These are phyloP conservation scores for Arctium lappa DNA, from an alignment of 129 eudicot species.

Conservation along the genomic window DNA sequence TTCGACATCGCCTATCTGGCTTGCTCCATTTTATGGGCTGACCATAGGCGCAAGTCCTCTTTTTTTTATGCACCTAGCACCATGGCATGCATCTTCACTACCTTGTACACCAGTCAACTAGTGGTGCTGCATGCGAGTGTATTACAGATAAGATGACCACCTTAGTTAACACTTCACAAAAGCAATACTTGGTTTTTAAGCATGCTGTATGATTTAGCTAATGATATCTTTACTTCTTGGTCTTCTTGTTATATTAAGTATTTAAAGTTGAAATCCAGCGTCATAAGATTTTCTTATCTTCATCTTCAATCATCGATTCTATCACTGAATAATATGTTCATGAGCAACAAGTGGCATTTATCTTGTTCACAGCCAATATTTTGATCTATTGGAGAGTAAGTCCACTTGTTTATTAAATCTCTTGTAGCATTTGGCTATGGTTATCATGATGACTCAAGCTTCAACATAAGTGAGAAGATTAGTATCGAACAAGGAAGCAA, in stretches of 20 bases:
- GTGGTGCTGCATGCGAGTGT: no score
- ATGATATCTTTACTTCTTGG: neutral
- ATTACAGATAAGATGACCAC: no score
- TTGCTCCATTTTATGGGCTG: neutral
- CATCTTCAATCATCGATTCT: neutral
- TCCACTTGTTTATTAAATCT: neutral
- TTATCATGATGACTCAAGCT: constrained; percentile 72
- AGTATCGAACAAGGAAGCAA: constrained; percentile 56
- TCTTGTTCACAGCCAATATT: neutral
- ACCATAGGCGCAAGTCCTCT: no score
- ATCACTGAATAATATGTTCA: neutral
- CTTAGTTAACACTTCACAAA: no score
- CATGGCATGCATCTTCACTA: no score
- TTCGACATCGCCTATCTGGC: neutral
- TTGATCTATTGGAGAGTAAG: neutral
- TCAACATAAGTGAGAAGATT: constrained; percentile 49
- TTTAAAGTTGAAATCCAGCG: neutral
- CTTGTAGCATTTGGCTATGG: constrained; percentile 72
- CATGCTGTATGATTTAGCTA: neutral
- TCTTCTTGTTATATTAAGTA: neutral
- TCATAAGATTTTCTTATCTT: neutral
- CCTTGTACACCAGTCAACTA: no score
- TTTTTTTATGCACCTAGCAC: no score
- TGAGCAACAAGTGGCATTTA: neutral
- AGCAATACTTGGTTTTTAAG: neutral